Evolutionary conservation across 345 rosid genomes (phyloP).

Genomic region (Gossypium ekmanianum): DNA sequence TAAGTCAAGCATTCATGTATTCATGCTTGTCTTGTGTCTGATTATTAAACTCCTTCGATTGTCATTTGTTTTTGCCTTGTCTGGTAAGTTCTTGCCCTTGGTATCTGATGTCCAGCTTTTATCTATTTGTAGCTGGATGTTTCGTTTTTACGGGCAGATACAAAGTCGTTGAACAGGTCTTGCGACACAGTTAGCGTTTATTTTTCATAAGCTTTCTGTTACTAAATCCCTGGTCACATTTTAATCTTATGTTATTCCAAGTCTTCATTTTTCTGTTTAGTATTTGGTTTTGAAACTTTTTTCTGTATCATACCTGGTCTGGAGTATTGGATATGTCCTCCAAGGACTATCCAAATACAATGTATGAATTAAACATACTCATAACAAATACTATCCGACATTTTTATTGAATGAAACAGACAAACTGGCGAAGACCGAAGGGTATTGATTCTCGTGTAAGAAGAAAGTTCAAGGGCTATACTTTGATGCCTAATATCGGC

Average conservation of each 20-base stretch:
- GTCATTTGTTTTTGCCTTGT: background rate
- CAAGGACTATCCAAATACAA: too few species aligned
- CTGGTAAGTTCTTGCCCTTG: slow-evolving; percentile 43
- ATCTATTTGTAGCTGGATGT: slow-evolving; percentile 49
- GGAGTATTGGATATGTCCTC: background rate
- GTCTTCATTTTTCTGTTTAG: background rate
- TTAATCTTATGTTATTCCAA: background rate
- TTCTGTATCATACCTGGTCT: background rate
- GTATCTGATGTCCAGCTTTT: slow-evolving; percentile 72
- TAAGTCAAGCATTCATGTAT: too few species aligned
- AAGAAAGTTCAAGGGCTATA: slow-evolving; percentile 79
- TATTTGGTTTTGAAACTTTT: background rate
- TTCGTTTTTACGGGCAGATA: slow-evolving; percentile 71
- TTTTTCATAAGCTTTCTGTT: slow-evolving; percentile 47
- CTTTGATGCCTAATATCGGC: slow-evolving; percentile 83
- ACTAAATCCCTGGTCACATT: slow-evolving; percentile 63
- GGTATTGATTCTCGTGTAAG: slow-evolving; percentile 86
- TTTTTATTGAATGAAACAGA: slow-evolving; percentile 20
- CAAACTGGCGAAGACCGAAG: slow-evolving; percentile 83
- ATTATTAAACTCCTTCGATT: background rate
- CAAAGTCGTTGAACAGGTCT: slow-evolving; percentile 41
- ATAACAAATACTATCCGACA: too few species aligned
- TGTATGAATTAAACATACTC: too few species aligned
- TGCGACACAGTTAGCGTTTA: slow-evolving; percentile 74
- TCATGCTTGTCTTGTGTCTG: too few species aligned